Evolutionary conservation across 2,329 filamentous ascomycete species (phyloP).

Genomic region (Drechmeria coniospora): DNA sequence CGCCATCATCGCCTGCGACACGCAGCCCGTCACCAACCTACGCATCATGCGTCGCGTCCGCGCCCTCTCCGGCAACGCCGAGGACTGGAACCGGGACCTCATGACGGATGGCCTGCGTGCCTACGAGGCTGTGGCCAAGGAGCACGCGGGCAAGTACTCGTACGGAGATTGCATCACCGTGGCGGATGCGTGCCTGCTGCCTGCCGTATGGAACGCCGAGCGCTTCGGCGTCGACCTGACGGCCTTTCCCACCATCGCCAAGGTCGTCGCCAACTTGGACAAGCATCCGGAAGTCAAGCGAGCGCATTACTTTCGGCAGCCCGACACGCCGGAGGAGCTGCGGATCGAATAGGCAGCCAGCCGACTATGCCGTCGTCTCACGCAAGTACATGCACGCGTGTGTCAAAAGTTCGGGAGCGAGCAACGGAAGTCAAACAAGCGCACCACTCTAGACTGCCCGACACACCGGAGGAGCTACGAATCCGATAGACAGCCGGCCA

Average conservation of each 20-base stretch:
- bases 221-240: slow-evolving; percentile 36
- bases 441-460: too few relatives aligned
- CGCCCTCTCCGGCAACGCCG: slow-evolving; percentile 24
- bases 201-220: slow-evolving; percentile 41
- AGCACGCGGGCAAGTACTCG: slow-evolving; percentile 32
- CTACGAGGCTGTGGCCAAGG: slow-evolving; percentile 30
- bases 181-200: slow-evolving; percentile 42
- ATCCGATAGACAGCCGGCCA: too few relatives aligned
- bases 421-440: too few relatives aligned
- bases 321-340: slow-evolving; percentile 26
- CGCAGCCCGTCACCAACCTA: slow-evolving; percentile 45
- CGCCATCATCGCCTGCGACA: slow-evolving; percentile 38
- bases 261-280: slow-evolving; percentile 29
- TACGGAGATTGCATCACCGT: slow-evolving; percentile 39
- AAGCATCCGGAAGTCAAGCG: slow-evolving; percentile 32
- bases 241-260: slow-evolving; percentile 29
- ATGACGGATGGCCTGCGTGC: slow-evolving; percentile 38
- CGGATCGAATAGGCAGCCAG: slow-evolving; percentile 4
- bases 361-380: too few relatives aligned
- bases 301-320: slow-evolving; percentile 38
- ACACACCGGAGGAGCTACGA: too few relatives aligned
- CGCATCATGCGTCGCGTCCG: slow-evolving; percentile 34
- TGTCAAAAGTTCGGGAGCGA: too few relatives aligned
- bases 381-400: too few relatives aligned
- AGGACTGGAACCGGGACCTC: slow-evolving; percentile 34